Conservation (phyloP, 2,329 filamentous ascomycete species). For the Coniella lustricola region DNA sequence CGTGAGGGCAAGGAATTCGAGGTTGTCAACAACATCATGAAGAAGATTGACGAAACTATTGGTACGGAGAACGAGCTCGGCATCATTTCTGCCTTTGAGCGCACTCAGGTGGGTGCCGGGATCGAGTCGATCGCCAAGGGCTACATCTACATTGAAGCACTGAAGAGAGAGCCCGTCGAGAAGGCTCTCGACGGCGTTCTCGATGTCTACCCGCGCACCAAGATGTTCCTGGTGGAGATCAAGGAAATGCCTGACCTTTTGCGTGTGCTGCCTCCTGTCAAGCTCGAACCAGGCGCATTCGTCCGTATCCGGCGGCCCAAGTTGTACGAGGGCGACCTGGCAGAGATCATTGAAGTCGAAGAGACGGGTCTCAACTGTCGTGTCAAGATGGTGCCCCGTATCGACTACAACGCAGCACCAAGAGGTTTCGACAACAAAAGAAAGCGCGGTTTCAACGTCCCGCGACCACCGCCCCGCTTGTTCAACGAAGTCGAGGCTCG, state of each 20-base stretch:
- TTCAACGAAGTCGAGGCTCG: conserved; percentile 92
- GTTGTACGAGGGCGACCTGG: conserved; percentile 83
- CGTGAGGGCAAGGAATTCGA: conserved; percentile 95
- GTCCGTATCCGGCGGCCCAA: conserved; percentile 76
- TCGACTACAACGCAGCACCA: conserved; percentile 62
- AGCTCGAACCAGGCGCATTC: conserved; percentile 81
- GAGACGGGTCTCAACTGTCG: conserved; percentile 85
- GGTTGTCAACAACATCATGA: conserved; percentile 80
- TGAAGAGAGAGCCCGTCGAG: conserved; percentile 78
- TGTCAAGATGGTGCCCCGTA: conserved; percentile 78
- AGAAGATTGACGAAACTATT: conserved; percentile 73
- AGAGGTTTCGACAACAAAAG: conserved; percentile 59
- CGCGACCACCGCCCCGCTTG: conserved; percentile 76
- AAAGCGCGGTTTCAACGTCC: conserved; percentile 52
- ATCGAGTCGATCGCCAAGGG: conserved; percentile 79
- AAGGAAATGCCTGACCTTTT: conserved; percentile 98
- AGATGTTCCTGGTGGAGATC: conserved; percentile 83
- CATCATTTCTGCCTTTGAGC: conserved; percentile 88
- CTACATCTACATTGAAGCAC: conserved; percentile 91
- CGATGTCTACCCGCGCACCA: conserved; percentile 83
- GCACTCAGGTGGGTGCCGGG: conserved; percentile 69
- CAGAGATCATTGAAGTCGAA: conserved; percentile 86
- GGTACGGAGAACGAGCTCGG: conserved; percentile 73
- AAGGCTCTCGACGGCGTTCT: conserved; percentile 75
- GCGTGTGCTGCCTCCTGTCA: conserved; percentile 77